Evolutionary conservation across 2,329 filamentous ascomycete species (phyloP).

Genomic region (Cyanodermella asteris): DNA sequence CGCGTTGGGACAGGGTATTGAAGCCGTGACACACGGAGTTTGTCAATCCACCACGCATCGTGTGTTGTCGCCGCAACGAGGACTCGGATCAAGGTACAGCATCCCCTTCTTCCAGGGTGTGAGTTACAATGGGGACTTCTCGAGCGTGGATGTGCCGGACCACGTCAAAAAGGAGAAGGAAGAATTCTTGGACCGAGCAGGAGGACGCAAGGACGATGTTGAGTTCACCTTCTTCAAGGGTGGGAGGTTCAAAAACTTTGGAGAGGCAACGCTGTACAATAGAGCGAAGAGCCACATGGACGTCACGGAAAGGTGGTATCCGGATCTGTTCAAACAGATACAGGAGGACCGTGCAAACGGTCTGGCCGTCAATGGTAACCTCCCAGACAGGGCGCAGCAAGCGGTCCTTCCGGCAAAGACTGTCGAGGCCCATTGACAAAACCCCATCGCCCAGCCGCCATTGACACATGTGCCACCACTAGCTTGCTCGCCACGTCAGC

Average conservation of each 20-base stretch:
- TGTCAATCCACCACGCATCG: conserved; percentile 66
- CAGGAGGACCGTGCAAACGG: conserved; percentile 39
- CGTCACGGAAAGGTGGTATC: conserved; percentile 64
- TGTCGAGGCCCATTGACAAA: too few relatives aligned
- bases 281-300: conserved; percentile 71
- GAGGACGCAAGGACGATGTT: conserved; percentile 45
- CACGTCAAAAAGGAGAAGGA: conserved; percentile 40
- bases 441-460: too few relatives aligned
- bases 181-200: conserved; percentile 33
- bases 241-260: conserved; percentile 42
- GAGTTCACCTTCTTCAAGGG: conserved; percentile 70
- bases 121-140: conserved; percentile 56
- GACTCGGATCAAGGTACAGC: conserved; percentile 50
- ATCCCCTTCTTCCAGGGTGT: conserved; percentile 84
- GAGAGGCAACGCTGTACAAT: conserved; percentile 69
- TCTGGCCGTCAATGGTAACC: too few relatives aligned
- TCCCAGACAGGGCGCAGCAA: too few relatives aligned
- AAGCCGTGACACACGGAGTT: conserved; percentile 65
- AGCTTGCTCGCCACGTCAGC: too few relatives aligned
- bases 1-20: conserved; percentile 68
- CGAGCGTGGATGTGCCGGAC: conserved; percentile 48
- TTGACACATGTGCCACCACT: too few relatives aligned
- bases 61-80: conserved; percentile 50
- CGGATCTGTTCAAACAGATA: conserved; percentile 32
- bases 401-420: too few relatives aligned